Percentiles rank a stretch among this genome's conserved stretches.
These are phyloP conservation scores for Fusarium mundagurra DNA, from an alignment of 2,329 filamentous ascomycete genomes.

Conservation along the genomic window DNA sequence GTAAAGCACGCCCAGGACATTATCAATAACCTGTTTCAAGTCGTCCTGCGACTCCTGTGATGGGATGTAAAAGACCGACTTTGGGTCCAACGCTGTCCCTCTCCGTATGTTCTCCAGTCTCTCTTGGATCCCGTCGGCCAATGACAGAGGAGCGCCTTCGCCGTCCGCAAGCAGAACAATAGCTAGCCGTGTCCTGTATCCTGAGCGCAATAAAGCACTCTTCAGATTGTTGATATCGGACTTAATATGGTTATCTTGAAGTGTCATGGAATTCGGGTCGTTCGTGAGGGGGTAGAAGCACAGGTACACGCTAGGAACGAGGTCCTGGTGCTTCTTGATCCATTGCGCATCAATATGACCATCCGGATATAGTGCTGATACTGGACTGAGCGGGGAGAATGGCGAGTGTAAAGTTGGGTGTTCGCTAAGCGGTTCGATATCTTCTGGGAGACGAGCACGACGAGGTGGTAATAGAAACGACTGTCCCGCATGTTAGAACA, in stretches of 20 bases:
- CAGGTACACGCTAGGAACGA: slow-evolving; percentile 82
- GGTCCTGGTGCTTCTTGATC: slow-evolving; percentile 88
- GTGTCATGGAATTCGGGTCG: slow-evolving; percentile 76
- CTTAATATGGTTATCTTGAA: slow-evolving; percentile 90
- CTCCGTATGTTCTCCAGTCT: slow-evolving; percentile 82
- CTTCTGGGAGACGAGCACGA: slow-evolving; percentile 63
- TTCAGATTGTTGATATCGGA: slow-evolving; percentile 84
- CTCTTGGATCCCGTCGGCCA: slow-evolving; percentile 75
- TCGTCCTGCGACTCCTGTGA: slow-evolving; percentile 77
- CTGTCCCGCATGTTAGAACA: slow-evolving; percentile 51
- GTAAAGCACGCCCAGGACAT: slow-evolving; percentile 77
- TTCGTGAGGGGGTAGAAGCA: slow-evolving; percentile 82
- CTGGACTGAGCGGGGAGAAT: slow-evolving; percentile 87
- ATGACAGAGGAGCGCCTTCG: slow-evolving; percentile 43
- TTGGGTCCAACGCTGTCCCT: slow-evolving; percentile 82
- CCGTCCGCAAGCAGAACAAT: slow-evolving; percentile 64
- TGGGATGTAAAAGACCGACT: slow-evolving; percentile 86
- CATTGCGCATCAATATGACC: slow-evolving; percentile 84
- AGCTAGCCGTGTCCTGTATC: slow-evolving; percentile 80
- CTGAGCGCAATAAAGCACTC: slow-evolving; percentile 71
- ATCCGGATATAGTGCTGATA: slow-evolving; percentile 86
- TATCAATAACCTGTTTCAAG: slow-evolving; percentile 76
- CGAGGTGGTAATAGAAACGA: slow-evolving; percentile 67
- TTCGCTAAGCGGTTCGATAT: slow-evolving; percentile 58
- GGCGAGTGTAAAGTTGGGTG: slow-evolving; percentile 82